These are phyloP conservation scores for Linum usitatissimum DNA, from an alignment of 345 rosid genomes.

Conservation along the genomic window DNA sequence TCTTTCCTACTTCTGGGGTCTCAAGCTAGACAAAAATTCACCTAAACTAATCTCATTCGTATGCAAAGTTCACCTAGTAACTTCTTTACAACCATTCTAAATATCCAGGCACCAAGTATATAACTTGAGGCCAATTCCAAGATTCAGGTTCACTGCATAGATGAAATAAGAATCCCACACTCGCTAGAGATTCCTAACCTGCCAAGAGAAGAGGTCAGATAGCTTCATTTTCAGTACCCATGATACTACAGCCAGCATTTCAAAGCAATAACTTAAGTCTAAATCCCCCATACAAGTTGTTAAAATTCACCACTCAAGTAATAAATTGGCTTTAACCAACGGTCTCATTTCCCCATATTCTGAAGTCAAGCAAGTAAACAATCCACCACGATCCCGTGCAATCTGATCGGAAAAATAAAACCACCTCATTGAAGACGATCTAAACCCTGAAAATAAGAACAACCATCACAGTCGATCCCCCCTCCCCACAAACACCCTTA, in stretches of 20 bases:
- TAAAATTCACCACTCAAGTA: neutral
- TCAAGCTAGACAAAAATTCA: no score
- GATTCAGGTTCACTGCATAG: neutral
- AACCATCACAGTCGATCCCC: neutral
- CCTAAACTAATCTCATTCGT: neutral
- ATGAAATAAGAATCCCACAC: neutral
- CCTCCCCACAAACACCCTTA: neutral
- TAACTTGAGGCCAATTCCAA: neutral
- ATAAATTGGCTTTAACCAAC: no score
- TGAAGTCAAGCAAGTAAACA: neutral
- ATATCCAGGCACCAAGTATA: neutral
- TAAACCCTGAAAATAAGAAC: neutral
- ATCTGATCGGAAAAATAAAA: neutral
- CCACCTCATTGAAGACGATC: neutral
- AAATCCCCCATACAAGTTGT: neutral
- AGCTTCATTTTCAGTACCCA: neutral
- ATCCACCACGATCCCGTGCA: neutral
- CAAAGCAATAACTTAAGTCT: neutral
- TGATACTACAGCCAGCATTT: neutral
- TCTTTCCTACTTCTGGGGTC: conserved; percentile 9
- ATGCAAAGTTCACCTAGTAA: no score
- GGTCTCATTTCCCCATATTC: neutral
- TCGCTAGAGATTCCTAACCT: neutral
- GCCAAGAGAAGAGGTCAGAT: neutral
- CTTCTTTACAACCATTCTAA: neutral